These are phyloP conservation scores for Parietichytrium sp. DNA, from an alignment of 108 stramenopile genomes.

Conservation along the genomic window DNA sequence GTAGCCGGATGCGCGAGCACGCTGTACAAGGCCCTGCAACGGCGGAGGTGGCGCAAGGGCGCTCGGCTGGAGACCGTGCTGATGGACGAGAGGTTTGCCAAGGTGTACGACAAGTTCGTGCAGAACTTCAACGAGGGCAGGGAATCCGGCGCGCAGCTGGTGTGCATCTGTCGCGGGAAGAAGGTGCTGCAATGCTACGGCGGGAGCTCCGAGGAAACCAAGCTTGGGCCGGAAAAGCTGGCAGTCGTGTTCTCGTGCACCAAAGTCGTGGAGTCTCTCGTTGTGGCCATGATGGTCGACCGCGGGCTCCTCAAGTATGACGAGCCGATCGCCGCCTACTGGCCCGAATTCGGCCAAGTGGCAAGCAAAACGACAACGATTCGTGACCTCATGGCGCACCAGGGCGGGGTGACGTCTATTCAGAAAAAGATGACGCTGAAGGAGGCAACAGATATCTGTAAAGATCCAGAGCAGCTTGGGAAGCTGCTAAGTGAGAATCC, in stretches of 20 bases:
- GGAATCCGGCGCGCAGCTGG: not conserved
- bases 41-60: too few relatives aligned
- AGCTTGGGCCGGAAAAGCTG: not conserved
- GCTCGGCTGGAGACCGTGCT: too few relatives aligned
- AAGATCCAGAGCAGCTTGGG: not conserved
- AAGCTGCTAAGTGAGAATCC: not conserved
- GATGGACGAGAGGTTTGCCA: too few relatives aligned
- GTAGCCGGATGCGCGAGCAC: too few relatives aligned
- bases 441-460: not conserved
- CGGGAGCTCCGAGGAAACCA: conserved; percentile 1
- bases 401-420: not conserved
- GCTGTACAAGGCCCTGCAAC: too few relatives aligned
- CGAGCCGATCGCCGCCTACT: not conserved
- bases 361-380: too few relatives aligned
- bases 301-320: conserved; percentile 3
- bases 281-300: conserved; percentile 18
- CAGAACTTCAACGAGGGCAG: conserved; percentile 12
- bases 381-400: not conserved
- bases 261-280: conserved; percentile 22
- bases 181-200: not conserved
- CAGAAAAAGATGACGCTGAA: not conserved
- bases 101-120: conserved; percentile 3
- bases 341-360: not conserved
- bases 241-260: conserved; percentile 21
- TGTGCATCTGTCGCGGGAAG: not conserved